Evolutionary conservation across 495 filamentous ascomycete genomes (phyloP).

Genomic region (Penicillium coffeae): DNA sequence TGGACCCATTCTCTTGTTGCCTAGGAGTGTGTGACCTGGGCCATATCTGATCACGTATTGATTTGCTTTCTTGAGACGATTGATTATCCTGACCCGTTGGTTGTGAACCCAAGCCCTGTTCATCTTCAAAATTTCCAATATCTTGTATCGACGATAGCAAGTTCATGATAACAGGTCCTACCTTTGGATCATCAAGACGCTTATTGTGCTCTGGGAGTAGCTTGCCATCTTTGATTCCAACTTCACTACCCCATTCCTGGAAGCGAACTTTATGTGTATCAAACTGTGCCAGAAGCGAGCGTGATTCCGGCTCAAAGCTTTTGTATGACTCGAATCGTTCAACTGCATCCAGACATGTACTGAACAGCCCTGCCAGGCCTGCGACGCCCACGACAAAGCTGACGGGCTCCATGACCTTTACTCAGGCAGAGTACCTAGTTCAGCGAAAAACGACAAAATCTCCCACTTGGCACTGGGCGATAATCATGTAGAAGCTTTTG

Average conservation of each 20-base stretch:
- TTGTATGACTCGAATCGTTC: slow-evolving; percentile 5
- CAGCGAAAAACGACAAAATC: no score
- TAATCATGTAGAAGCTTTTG: no score
- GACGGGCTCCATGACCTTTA: slow-evolving; percentile 4
- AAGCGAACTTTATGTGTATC: slow-evolving; percentile 6
- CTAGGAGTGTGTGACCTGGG: neutral
- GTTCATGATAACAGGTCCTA: neutral
- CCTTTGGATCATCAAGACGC: slow-evolving; percentile 5
- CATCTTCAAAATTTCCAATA: neutral
- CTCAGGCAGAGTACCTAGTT: no score
- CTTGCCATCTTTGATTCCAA: neutral
- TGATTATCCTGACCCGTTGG: no score
- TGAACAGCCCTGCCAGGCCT: slow-evolving; percentile 9
- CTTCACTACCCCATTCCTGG: slow-evolving; percentile 2
- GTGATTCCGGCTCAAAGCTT: slow-evolving; percentile 2
- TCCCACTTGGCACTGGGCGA: no score
- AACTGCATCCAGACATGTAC: slow-evolving; percentile 6
- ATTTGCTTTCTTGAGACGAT: neutral
- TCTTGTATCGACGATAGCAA: slow-evolving; percentile 1
- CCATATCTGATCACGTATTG: slow-evolving; percentile 1
- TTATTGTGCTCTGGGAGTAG: slow-evolving; percentile 2
- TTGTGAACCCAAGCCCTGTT: no score
- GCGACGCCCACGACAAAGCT: slow-evolving; percentile 9
- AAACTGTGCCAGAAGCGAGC: slow-evolving; percentile 2
- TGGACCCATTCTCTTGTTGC: neutral